A percentile compares a stretch with the other conserved stretches of the same genome.
phyloP scores from a whole-genome alignment of 352 stramenopile genomes.

The Stephanocyclus meneghinianus region DNA sequence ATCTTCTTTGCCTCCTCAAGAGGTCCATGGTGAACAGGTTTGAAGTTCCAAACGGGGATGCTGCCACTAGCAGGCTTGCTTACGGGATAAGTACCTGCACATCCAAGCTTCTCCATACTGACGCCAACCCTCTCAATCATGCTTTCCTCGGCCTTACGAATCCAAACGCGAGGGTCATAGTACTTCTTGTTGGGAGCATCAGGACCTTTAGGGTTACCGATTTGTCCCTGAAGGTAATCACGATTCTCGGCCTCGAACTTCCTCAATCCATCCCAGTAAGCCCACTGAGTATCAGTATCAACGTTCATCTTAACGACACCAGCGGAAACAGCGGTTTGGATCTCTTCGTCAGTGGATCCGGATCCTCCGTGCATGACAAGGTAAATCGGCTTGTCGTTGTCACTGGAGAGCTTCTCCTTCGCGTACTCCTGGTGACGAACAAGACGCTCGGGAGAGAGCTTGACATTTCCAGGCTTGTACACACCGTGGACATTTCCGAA shows the following conservation, averaged over 20 bases:
- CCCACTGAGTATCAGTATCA: conserved; percentile 98
- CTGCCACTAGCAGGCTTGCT: conserved; percentile 55
- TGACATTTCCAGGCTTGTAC: conserved; percentile 99
- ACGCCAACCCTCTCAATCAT: conserved; percentile 91
- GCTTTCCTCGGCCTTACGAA: conserved; percentile 93
- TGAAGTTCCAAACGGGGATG: conserved; percentile 52
- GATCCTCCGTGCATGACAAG: conserved; percentile 99
- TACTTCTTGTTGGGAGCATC: conserved; percentile 99
- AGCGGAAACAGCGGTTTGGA: conserved; percentile 87
- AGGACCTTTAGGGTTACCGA: conserved; percentile 93
- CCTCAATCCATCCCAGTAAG: conserved; percentile 96
- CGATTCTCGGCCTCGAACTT: conserved; percentile 94
- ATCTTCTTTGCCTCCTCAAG: conserved; percentile 31
- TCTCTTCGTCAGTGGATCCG: conserved; percentile 94
- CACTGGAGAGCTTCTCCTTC: conserved; percentile 75
- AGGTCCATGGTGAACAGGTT: conserved; percentile 35
- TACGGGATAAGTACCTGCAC: conserved; percentile 49
- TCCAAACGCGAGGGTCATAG: conserved; percentile 96
- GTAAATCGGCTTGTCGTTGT: conserved; percentile 87
- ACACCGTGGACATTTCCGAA: conserved; percentile 98
- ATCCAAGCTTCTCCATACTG: conserved; percentile 88
- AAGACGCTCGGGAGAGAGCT: conserved; percentile 94
- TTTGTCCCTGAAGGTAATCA: conserved; percentile 95
- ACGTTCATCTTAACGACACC: conserved; percentile 99
- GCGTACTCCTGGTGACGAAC: conserved; percentile 87